Conservation (phyloP, 2,329 filamentous ascomycete species). For the Colletotrichum trifolii region DNA sequence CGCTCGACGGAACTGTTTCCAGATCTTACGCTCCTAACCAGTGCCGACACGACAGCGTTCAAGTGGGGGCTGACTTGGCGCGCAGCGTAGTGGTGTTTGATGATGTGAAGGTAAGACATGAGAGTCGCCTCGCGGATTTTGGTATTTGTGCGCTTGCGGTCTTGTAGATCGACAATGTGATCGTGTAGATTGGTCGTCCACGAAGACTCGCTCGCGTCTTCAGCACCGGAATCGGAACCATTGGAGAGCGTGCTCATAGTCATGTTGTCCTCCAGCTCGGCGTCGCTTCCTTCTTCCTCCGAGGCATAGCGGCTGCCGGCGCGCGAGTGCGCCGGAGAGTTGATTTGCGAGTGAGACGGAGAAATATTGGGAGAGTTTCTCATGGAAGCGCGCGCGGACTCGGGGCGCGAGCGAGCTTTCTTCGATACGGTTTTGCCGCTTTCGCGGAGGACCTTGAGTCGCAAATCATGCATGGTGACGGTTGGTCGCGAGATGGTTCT, state of each 20-base stretch:
- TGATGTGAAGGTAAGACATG: slow-evolving; percentile 69
- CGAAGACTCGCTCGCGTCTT: slow-evolving; percentile 63
- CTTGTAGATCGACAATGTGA: slow-evolving; percentile 76
- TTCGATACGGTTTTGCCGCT: slow-evolving; percentile 78
- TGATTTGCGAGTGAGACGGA: slow-evolving; percentile 65
- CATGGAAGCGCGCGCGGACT: slow-evolving; percentile 68
- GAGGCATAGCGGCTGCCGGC: slow-evolving; percentile 71
- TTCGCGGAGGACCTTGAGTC: slow-evolving; percentile 76
- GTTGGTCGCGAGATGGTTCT: background rate
- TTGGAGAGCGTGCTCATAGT: slow-evolving; percentile 55
- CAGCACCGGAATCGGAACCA: slow-evolving; percentile 62
- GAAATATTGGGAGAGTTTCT: slow-evolving; percentile 68
- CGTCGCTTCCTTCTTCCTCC: slow-evolving; percentile 70
- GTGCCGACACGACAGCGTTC: slow-evolving; percentile 70
- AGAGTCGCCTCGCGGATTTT: slow-evolving; percentile 76
- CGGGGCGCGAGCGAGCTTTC: slow-evolving; percentile 70
- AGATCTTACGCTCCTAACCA: slow-evolving; percentile 77
- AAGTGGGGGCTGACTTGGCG: slow-evolving; percentile 70
- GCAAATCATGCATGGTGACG: slow-evolving; percentile 68
- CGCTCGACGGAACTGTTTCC: slow-evolving; percentile 77
- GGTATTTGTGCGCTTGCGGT: slow-evolving; percentile 80
- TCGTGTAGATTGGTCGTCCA: slow-evolving; percentile 73
- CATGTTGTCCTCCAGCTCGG: slow-evolving; percentile 62
- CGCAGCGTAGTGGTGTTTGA: slow-evolving; percentile 76
- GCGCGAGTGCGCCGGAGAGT: slow-evolving; percentile 69